Percentiles rank a stretch among this genome's conserved stretches.
These are phyloP conservation scores for Syncephalastrum monosporum DNA, from an alignment of 371 early-diverging fungal genomes.

Conservation along the genomic window DNA sequence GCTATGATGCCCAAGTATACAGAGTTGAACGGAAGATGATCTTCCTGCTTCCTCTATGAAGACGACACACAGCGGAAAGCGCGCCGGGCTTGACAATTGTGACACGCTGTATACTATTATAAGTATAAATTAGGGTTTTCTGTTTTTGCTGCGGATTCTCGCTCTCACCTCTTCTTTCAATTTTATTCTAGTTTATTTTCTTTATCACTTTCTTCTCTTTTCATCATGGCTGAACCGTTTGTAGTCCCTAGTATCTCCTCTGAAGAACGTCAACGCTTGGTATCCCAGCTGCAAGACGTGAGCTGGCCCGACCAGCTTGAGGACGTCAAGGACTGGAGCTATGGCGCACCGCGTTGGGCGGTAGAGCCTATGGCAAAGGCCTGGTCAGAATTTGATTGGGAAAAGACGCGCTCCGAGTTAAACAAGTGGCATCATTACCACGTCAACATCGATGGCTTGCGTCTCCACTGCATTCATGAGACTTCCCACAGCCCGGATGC, in stretches of 20 bases:
- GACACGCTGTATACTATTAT: not conserved
- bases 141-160: not conserved
- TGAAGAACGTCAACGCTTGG: conserved; percentile 16
- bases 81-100: conserved; percentile 14
- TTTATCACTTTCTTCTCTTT: not conserved
- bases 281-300: conserved; percentile 11
- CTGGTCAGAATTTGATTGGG: conserved; percentile 54
- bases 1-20: too few relatives aligned
- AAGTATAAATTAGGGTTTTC: too few relatives aligned
- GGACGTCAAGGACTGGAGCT: conserved; percentile 47
- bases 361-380: conserved; percentile 39
- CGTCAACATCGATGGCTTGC: conserved; percentile 42
- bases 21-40: too few relatives aligned
- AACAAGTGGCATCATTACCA: conserved; percentile 55
- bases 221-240: not conserved
- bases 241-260: conserved; percentile 15
- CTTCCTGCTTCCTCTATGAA: too few relatives aligned
- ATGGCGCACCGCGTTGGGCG: conserved; percentile 50
- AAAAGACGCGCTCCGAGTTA: conserved; percentile 34
- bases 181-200: not conserved
- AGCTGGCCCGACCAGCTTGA: conserved; percentile 43
- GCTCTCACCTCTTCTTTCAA: not conserved
- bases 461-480: conserved; percentile 62
- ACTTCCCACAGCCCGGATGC: conserved; percentile 44
- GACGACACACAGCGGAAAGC: too few relatives aligned